phyloP scores from a whole-genome alignment of 78 protist genomes.

The Creolimax fragrantissima region DNA sequence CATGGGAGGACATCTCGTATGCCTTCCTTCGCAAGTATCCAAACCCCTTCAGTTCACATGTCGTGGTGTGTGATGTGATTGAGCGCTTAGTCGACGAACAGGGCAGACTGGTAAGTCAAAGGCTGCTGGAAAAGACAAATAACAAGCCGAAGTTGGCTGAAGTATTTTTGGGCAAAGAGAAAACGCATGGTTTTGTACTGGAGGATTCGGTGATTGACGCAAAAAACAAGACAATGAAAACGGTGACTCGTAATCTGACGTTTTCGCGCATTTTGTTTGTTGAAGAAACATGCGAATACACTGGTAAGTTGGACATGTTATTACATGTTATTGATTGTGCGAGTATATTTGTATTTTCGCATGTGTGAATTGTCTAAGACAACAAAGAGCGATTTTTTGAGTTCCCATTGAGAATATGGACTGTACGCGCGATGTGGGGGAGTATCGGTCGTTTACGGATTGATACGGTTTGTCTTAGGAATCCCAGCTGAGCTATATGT shows the following conservation, averaged over 20 bases:
- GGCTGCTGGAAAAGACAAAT: neutral
- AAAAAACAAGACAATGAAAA: neutral
- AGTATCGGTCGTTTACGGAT: no score
- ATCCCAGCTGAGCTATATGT: no score
- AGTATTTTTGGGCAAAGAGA: neutral
- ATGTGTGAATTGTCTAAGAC: neutral
- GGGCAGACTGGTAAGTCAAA: neutral
- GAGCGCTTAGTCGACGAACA: neutral
- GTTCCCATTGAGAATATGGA: no score
- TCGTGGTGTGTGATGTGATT: conserved; percentile 1
- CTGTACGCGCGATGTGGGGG: no score
- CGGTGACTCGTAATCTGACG: neutral
- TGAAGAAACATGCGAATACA: neutral
- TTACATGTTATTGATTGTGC: no score
- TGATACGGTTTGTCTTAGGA: no score
- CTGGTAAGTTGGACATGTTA: neutral
- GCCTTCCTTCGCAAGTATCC: conserved; percentile 16
- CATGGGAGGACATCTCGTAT: conserved; percentile 13
- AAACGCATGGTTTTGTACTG: neutral
- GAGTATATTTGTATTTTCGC: neutral
- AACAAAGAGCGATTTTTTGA: no score
- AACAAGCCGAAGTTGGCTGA: neutral
- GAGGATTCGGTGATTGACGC: neutral
- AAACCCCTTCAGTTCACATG: conserved; percentile 11
- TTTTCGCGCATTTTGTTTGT: neutral